Conservation (phyloP, 2,329 filamentous ascomycete genomes). For the Microdochium trichocladiopsis region DNA sequence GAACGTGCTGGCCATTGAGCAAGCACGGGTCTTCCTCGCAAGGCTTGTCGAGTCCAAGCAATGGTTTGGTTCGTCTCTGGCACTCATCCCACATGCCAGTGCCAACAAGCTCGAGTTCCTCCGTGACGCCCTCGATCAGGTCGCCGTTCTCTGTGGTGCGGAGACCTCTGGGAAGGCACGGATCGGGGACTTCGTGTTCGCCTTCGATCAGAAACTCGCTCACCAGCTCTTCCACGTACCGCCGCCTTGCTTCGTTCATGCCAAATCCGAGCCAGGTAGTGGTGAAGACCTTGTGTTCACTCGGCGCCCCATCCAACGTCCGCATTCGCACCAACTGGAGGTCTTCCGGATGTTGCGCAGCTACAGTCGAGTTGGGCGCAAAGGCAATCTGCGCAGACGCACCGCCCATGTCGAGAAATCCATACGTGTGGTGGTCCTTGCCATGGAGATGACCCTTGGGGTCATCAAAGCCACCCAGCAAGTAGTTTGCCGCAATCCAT, state of each 20-base stretch:
- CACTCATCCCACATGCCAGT: constrained; percentile 87
- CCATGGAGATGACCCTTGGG: constrained; percentile 71
- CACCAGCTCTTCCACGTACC: constrained; percentile 74
- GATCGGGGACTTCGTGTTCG: constrained; percentile 71
- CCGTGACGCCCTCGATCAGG: constrained; percentile 28
- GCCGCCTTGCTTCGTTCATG: constrained; percentile 83
- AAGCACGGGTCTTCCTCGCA: constrained; percentile 82
- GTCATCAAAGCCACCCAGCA: constrained; percentile 83
- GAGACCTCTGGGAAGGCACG: constrained; percentile 78
- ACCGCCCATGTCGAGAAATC: constrained; percentile 97
- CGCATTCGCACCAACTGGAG: constrained; percentile 80
- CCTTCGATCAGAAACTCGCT: constrained; percentile 54
- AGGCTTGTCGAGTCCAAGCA: constrained; percentile 82
- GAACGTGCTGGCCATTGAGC: constrained; percentile 84
- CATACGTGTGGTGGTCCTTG: constrained; percentile 88
- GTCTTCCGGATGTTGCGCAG: constrained; percentile 82
- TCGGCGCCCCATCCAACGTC: constrained; percentile 67
- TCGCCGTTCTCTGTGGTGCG: constrained; percentile 68
- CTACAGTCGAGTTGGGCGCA: constrained; percentile 86
- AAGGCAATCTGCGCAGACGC: constrained; percentile 98
- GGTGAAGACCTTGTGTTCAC: constrained; percentile 87
- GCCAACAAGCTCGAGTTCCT: constrained; percentile 58
- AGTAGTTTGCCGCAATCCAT: constrained; percentile 95
- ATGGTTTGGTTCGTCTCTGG: constrained; percentile 70
- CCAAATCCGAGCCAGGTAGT: constrained; percentile 97